Conservation (phyloP, 352 stramenopile genomes). For the Globisporangium perplexum region DNA sequence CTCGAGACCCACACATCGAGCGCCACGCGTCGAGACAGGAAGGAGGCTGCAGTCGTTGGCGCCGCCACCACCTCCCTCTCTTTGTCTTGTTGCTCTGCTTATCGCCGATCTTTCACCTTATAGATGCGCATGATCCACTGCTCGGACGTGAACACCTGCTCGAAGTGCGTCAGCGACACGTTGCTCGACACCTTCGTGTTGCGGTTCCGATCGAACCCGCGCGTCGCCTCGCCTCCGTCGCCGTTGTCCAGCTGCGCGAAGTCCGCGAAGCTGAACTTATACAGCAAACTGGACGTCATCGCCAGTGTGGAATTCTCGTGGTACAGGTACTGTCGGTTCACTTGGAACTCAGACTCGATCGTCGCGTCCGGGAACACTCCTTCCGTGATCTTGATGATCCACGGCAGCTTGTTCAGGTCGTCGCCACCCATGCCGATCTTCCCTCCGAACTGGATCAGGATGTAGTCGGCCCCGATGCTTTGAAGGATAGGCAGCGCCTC, state of each 20-base stretch:
- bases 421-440: slow-evolving; percentile 67
- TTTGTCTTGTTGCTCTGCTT: not conserved
- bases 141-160: slow-evolving; percentile 90
- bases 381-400: slow-evolving; percentile 90
- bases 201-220: slow-evolving; percentile 71
- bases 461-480: slow-evolving; percentile 77
- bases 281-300: slow-evolving; percentile 86
- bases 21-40: not conserved
- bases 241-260: slow-evolving; percentile 42
- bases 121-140: slow-evolving; percentile 94
- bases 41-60: not conserved
- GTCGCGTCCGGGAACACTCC: slow-evolving; percentile 79
- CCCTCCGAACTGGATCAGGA: slow-evolving; percentile 75
- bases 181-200: slow-evolving; percentile 46
- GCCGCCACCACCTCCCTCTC: not conserved
- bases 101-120: slow-evolving; percentile 31
- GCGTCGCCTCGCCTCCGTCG: slow-evolving; percentile 18
- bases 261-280: slow-evolving; percentile 90
- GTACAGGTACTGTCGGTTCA: slow-evolving; percentile 65
- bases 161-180: slow-evolving; percentile 80
- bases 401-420: slow-evolving; percentile 93
- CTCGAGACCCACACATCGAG: not conserved
- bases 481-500: slow-evolving; percentile 63
- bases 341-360: slow-evolving; percentile 81
- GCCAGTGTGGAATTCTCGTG: slow-evolving; percentile 64